Conservation (phyloP, 1,284 basidiomycete genomes). For the Tilletia horrida region DNA sequence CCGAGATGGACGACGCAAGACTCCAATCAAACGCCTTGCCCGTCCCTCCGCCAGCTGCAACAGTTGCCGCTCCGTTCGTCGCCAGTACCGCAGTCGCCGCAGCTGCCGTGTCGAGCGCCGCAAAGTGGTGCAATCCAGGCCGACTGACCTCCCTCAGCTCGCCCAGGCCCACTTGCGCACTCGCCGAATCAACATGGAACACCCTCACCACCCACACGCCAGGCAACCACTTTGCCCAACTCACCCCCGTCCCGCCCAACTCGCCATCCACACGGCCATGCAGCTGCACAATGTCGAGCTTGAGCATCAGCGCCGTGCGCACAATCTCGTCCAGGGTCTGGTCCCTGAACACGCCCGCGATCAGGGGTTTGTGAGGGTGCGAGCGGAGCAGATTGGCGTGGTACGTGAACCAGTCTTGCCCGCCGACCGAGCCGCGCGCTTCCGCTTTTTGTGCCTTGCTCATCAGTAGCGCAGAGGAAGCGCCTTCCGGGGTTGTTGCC, state of each 20-base stretch:
- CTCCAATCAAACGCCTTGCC: conserved; percentile 47
- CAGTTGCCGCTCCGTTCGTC: conserved; percentile 20
- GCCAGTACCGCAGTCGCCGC: not conserved
- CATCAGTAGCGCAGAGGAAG: too few relatives aligned
- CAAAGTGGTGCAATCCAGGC: conserved; percentile 47
- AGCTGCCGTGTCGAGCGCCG: conserved; percentile 45
- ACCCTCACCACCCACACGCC: conserved; percentile 48
- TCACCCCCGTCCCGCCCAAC: conserved; percentile 23
- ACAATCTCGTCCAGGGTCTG: conserved; percentile 48
- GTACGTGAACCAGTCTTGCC: conserved; percentile 38
- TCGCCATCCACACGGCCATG: conserved; percentile 45
- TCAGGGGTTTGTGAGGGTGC: conserved; percentile 35
- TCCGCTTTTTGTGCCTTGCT: not conserved
- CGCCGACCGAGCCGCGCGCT: conserved; percentile 9
- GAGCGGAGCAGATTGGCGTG: conserved; percentile 35
- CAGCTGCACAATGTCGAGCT: conserved; percentile 51
- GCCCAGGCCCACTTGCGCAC: conserved; percentile 20
- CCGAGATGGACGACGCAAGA: conserved; percentile 30
- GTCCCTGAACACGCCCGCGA: conserved; percentile 53
- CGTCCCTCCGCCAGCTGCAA: conserved; percentile 36
- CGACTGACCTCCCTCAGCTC: conserved; percentile 39
- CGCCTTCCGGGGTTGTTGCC: too few relatives aligned
- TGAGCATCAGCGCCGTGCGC: conserved; percentile 29
- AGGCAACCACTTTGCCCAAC: conserved; percentile 50
- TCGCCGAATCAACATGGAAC: conserved; percentile 36